Base-by-base conservation (phyloP, 805 yeast genomes). In the Ascoidea rubescens region DNA sequence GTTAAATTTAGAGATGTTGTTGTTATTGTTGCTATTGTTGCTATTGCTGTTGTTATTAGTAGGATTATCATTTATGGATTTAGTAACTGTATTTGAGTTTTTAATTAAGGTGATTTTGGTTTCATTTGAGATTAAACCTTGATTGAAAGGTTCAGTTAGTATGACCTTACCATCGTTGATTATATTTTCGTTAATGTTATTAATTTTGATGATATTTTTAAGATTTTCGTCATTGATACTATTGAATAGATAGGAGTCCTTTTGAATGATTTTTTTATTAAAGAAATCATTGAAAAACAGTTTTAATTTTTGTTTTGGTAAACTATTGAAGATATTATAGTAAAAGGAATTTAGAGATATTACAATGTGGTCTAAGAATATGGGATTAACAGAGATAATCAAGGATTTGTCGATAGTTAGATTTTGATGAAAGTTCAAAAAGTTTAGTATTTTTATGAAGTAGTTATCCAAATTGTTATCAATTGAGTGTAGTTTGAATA, bases 121-220 rank as follows among this genome's bases (percentile, higher is more conserved):
- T 1, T 65, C 63, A 1, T 56, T 52, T 21, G 67, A 63, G 0
- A 84, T 59, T 5, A 62, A 57, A 0, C 96, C 96, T 61, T 86
- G 95, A 46, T 75, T 78, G 2, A 78, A 72, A 0, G 95, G 95
- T 58, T 86, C 95, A 62, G 88, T 78, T 30, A 81, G 72, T 4
- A 76, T 58, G 2, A 87, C 73, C 5, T 60, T 59, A 21, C 84
- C 84, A 55, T 73, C 72, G 17, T 78, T 59, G 4, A 62, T 63
- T 17, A 76, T 64, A 2, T 76, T 64, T 5, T 58, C 50, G 54
- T 74, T 78, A 30, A 74, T 76, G 48, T 70, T 73, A 33, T 71
- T 65, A 30, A 68, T 65, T 12, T 70, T 62, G 2, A 63, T 58
- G 1, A 59, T 70, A 59, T 32, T 60, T 60, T 31, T 66, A 50